These are phyloP conservation scores for Teunomyces funiuensis DNA, from an alignment of 805 yeast species.

Conservation along the genomic window DNA sequence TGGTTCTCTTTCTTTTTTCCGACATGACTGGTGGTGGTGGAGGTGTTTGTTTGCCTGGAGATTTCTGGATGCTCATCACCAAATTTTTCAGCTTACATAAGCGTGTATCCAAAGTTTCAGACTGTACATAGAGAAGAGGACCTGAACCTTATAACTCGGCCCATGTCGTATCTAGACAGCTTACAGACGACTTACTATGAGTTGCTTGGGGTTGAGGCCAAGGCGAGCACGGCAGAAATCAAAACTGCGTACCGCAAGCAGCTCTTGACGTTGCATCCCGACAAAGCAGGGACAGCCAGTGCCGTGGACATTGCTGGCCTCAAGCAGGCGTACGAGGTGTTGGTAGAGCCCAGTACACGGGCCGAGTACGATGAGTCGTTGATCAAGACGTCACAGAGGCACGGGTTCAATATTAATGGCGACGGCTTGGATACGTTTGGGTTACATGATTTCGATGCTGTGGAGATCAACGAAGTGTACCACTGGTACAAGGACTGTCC, in stretches of 20 bases:
- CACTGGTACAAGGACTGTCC: conserved; percentile 60
- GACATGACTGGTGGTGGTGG: conserved; percentile 13
- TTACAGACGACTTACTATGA: conserved; percentile 46
- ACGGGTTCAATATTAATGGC: conserved; percentile 48
- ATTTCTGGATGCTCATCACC: conserved; percentile 7
- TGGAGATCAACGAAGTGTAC: conserved; percentile 31
- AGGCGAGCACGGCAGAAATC: conserved; percentile 42
- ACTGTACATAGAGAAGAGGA: neutral
- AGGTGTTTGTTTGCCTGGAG: neutral
- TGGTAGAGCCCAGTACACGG: conserved; percentile 44
- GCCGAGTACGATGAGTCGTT: conserved; percentile 54
- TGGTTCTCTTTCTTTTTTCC: conserved; percentile 32
- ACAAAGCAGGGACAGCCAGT: conserved; percentile 43
- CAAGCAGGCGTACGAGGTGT: conserved; percentile 61
- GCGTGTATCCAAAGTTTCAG: neutral
- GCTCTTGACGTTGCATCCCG: conserved; percentile 75
- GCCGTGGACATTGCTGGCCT: conserved; percentile 24
- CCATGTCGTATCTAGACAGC: conserved; percentile 6
- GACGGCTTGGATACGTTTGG: conserved; percentile 71
- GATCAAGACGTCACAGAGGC: conserved; percentile 27
- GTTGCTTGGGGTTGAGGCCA: conserved; percentile 50
- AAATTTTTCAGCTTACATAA: conserved; percentile 5
- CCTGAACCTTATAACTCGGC: neutral
- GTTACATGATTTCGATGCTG: conserved; percentile 59
- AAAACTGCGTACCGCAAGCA: conserved; percentile 63